A percentile compares a stretch with the other conserved stretches of the same genome.
These are phyloP conservation scores for Trametes pubescens DNA, from an alignment of 1,284 basidiomycete genomes.

Conservation along the genomic window DNA sequence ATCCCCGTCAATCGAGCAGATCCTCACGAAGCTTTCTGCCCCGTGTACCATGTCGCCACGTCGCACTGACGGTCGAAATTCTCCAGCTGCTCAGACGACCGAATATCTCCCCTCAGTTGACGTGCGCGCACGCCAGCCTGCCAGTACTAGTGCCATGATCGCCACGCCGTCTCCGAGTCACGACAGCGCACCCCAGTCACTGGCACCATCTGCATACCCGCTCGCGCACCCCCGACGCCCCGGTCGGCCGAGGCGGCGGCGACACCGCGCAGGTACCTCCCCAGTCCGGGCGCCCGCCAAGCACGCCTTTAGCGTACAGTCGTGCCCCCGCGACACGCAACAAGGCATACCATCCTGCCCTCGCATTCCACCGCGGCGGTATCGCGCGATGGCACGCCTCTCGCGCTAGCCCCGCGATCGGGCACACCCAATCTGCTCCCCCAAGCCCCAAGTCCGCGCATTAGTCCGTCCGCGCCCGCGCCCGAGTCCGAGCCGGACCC, in stretches of 20 bases:
- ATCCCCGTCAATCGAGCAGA: slow-evolving; percentile 22
- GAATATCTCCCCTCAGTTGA: slow-evolving; percentile 5
- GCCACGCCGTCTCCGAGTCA: background rate
- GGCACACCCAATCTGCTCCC: background rate
- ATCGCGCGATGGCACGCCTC: slow-evolving; percentile 8
- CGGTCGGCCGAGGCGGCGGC: slow-evolving; percentile 7
- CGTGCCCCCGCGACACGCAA: background rate
- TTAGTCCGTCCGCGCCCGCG: background rate
- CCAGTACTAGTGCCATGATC: too few species aligned
- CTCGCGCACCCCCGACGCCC: slow-evolving; percentile 1
- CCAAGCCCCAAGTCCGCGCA: background rate
- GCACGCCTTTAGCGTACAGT: background rate
- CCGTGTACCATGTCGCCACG: background rate
- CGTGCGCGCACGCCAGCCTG: slow-evolving; percentile 11
- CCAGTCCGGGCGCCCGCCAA: slow-evolving; percentile 2
- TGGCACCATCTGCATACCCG: slow-evolving; percentile 1
- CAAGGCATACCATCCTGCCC: background rate
- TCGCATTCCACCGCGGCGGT: background rate
- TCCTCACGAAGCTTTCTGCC: slow-evolving; percentile 9
- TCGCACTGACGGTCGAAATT: background rate
- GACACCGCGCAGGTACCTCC: background rate
- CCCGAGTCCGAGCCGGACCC: background rate
- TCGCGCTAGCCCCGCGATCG: slow-evolving; percentile 17
- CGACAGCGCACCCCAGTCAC: background rate
- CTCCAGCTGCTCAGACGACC: background rate